Evolutionary conservation across 257 asterid species (phyloP), one percentile per base, ranked within the genome.

Genomic region (Jacaranda mimosifolia): DNA sequence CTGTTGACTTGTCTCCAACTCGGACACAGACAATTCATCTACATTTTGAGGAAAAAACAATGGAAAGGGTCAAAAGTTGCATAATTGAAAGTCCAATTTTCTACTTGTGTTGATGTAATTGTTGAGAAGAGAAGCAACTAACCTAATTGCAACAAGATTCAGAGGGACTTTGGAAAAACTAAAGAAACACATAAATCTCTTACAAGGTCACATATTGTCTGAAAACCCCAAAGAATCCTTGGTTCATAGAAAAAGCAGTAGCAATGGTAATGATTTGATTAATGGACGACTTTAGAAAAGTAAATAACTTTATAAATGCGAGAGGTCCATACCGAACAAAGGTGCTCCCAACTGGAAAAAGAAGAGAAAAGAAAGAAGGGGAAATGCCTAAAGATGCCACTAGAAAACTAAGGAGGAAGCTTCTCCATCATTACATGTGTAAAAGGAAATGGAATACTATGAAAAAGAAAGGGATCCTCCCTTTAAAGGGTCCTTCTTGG

Each of bases 401-500:
- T 21, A 52, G 21, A 65, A 75, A 38, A 76, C 60, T 19, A 67
- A 67, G 58, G 58, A 7, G 43, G 45, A 65, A 75, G 63, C 68
- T 15, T 40, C 70, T 63, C 51, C 66, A 38, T 75, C 36, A 15
- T 65, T 65, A 65, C 68, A 62, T 36, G 18, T 62, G 63, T 12
- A 57, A 72, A 17, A 55, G 43, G 56, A 17, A 55, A 18, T 38
- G 10, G 55, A 52, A 63, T 12, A 40, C 70, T 51, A 55, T 10
- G 70, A 65, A 11, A 64, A 38, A 39, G 15, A 13, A 39, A 9
- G 15, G 49, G 9, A 17, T 12, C 7, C 45, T 19, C 11, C 35
- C 32, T 59, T 59, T 53, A 46, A n/a, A 73, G 39, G 57, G 51
- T 65, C 74, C 40, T 42, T 42, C 9, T 76, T 45, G 69, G 62